These are phyloP conservation scores for Blepharisma undulans DNA, from an alignment of 169 alveolate genomes.

Conservation along the genomic window DNA sequence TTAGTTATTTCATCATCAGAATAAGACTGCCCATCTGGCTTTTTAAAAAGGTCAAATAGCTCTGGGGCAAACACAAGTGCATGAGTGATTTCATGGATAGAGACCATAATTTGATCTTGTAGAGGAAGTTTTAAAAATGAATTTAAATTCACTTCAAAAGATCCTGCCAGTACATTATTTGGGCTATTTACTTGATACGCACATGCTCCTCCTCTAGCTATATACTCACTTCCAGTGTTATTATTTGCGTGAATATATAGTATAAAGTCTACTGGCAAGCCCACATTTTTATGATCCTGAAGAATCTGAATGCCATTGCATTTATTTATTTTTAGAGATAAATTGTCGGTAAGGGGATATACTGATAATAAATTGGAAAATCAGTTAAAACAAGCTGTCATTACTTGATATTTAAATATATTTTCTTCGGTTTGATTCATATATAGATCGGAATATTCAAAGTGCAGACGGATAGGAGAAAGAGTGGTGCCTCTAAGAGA, in stretches of 20 bases:
- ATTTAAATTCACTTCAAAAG: background rate
- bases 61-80: background rate
- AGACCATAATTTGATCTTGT: background rate
- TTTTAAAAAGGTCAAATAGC: background rate
- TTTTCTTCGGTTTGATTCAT: background rate
- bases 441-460: background rate
- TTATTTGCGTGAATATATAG: slow-evolving; percentile 9
- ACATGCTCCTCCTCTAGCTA: slow-evolving; percentile 33
- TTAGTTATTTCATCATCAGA: background rate
- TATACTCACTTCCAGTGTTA: background rate
- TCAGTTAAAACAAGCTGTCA: background rate
- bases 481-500: background rate
- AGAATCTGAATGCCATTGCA: slow-evolving; percentile 18
- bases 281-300: background rate
- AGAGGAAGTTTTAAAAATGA: background rate
- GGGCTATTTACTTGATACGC: background rate
- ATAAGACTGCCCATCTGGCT: slow-evolving; percentile 13
- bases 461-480: background rate
- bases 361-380: background rate
- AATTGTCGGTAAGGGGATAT: background rate
- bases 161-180: slow-evolving; percentile 16
- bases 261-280: slow-evolving; percentile 3
- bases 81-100: slow-evolving; percentile 38
- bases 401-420: background rate
- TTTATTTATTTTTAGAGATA: background rate